Percentiles rank a stretch among this genome's conserved stretches.
Evolutionary conservation across 2,329 filamentous ascomycete genomes (phyloP).

Genomic region (Sporothrix brasiliensis): DNA sequence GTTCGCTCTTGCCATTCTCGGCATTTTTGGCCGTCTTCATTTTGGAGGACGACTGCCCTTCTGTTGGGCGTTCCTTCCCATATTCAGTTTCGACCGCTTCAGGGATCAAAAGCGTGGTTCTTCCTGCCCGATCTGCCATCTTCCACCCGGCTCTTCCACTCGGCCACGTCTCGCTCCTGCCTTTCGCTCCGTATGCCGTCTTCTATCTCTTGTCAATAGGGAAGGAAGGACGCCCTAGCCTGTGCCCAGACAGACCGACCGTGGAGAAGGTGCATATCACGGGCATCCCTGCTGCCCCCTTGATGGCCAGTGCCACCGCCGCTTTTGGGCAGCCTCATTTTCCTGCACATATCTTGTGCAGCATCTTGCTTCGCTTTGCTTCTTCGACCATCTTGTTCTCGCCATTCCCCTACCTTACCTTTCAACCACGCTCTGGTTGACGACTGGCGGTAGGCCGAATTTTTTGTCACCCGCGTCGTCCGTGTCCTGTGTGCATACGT

Average conservation of each 20-base stretch:
- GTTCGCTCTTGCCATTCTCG: constrained; percentile 12
- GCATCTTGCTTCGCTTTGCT: background rate
- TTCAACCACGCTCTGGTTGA: constrained; percentile 23
- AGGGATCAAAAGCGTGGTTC: constrained; percentile 11
- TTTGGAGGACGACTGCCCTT: constrained; percentile 11
- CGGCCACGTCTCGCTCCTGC: constrained; percentile 14
- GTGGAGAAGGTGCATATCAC: constrained; percentile 13
- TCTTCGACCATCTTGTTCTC: constrained; percentile 1
- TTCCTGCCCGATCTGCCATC: constrained; percentile 23
- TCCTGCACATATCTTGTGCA: constrained; percentile 10
- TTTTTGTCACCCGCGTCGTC: constrained; percentile 6
- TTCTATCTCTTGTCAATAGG: background rate
- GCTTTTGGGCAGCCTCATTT: constrained; percentile 20
- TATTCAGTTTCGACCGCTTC: constrained; percentile 22
- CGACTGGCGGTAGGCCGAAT: constrained; percentile 4
- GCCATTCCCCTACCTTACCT: background rate
- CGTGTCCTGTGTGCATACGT: background rate
- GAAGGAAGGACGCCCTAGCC: background rate
- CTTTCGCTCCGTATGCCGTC: background rate
- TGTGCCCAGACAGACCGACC: constrained; percentile 7
- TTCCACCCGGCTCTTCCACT: constrained; percentile 1
- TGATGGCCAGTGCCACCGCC: constrained; percentile 23
- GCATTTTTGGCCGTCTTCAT: background rate
- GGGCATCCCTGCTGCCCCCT: background rate
- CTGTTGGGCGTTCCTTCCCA: constrained; percentile 19